A percentile compares a stretch with the other conserved stretches of the same genome.
These are phyloP conservation scores for Pichia cabralensis DNA, from an alignment of 805 yeast genomes.

Conservation along the genomic window DNA sequence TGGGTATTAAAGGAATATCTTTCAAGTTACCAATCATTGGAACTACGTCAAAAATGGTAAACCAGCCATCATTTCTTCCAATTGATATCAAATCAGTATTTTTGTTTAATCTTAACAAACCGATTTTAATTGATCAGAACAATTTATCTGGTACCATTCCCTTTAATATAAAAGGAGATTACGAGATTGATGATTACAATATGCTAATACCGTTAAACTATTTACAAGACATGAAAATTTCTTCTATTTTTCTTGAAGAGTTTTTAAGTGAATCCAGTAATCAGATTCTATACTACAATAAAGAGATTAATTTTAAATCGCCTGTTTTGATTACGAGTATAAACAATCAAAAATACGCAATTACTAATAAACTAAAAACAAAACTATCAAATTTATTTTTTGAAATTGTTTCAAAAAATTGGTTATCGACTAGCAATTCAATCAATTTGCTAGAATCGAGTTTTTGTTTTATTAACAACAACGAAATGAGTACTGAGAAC, in stretches of 20 bases:
- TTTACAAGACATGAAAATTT: constrained; percentile 7
- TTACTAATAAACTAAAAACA: no score
- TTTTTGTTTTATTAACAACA: constrained; percentile 31
- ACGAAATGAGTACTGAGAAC: constrained; percentile 9
- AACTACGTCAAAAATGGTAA: not conserved
- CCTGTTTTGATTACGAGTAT: constrained; percentile 33
- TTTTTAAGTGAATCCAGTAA: constrained; percentile 7
- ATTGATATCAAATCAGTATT: constrained; percentile 27
- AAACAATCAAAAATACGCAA: constrained; percentile 17
- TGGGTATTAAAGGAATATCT: constrained; percentile 13
- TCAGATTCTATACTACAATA: constrained; percentile 20
- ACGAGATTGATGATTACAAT: constrained; percentile 29
- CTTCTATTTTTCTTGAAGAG: not conserved
- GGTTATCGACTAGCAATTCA: constrained; percentile 27
- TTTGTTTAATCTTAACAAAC: constrained; percentile 28
- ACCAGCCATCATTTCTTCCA: constrained; percentile 22
- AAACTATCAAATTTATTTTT: constrained; percentile 23
- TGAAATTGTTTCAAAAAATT: constrained; percentile 32
- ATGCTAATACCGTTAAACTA: constrained; percentile 29
- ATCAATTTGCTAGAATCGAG: constrained; percentile 30
- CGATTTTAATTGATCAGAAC: constrained; percentile 10
- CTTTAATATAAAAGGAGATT: constrained; percentile 28
- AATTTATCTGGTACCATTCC: constrained; percentile 27
- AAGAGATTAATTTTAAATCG: constrained; percentile 13
- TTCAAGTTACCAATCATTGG: not conserved